Base-by-base conservation (phyloP, 768 basidiomycete species). In the Multifurca ochricompacta region DNA sequence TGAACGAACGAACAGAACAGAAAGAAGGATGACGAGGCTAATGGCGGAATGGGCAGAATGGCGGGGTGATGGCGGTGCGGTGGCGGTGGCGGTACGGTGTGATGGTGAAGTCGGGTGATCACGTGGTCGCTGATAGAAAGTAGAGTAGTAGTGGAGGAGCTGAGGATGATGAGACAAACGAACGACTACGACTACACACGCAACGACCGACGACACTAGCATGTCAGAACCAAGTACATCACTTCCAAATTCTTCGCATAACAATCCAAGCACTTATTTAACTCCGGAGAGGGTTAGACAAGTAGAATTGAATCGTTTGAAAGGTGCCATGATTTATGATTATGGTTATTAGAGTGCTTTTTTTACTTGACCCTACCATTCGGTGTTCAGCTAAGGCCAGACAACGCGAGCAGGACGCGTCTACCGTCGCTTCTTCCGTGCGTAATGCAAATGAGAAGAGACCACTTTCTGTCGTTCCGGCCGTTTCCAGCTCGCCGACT, bases 261-360 rank as follows among this genome's bases (percentile, higher is more conserved):
- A 54, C 9, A 48, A 54, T 11, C 47, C 52, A 27, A 62, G 50
- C 27, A 21, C 63, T 1, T 61, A 65, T 50, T 59, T 82, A 30
- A 81, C 82, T 7, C 80, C 84, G 13, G 88, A 91, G 59, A 80
- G 86, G 65, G 70, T 79, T 42, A 83, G 78, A 64, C 77, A 79
- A 52, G 74, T 91, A 23, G 88, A 92, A 66, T 74, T 91, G 39
- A 90, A 91, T 62, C 78, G 89, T 49, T 70, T 91, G 21, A 83
- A 78, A 79, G 87, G 87, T 86, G 47, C 34, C 41, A 13, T 19
- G 23, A 6, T 47, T 62, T 31, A 25, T 31, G 31, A 43, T 10
- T 31, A 41, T 10, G 3, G 31, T 0, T 23, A 19, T 16, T 9
- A 30, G 23, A 32, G 13, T 25, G 9, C 34, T 28, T 19, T 28